Base-by-base conservation (phyloP, 2,329 filamentous ascomycete species). In the Penicillium brasilianum region DNA sequence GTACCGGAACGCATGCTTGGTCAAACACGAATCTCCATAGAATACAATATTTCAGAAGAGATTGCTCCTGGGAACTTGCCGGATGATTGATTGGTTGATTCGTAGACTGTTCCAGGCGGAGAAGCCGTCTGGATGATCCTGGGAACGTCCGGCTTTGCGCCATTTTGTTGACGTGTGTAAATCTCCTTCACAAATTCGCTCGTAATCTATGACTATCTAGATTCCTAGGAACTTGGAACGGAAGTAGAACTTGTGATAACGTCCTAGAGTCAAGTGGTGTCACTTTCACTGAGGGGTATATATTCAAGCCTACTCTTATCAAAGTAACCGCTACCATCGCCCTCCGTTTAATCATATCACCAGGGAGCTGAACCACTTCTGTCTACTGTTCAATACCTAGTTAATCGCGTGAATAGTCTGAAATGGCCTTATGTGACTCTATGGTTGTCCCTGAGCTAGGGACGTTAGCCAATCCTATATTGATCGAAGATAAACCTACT, bases 391-490 rank as follows among this genome's bases (percentile, higher is more conserved):
- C 10, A 28, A 46, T 28, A 22, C 43, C 43, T 13, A 25, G 6
- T 46, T 46, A 10, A 16, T 46, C 43, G 43, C 18, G 18, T 13
- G 59, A 61, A 55, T 58, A 18, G 55, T n/a, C 55, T 58, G 34
- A 55, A 58, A 54, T 58, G 20, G 59, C 43, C 36, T 41, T 58
- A 46, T 34, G 50, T 43, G 59, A 55, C 34, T 61, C 34, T 36
- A 52, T 50, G 8, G 44, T 52, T 52, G 30, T 20, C 48, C 32
- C 55, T 16, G 55, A 56, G 61, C 55, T 59, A 54, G 61, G 58
- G 51, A 63, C 55, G 18, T 8, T 53, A 25, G 55, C 58, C 50
- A 60, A 60, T 60, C 61, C 58, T 16, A 63, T 63, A 55, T 34
- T 57, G 36, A 55, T 60, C 18, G 43, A 32, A 55, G 61, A 57